Conservation (phyloP, 768 basidiomycete species). For the Coprinopsis cinerea region DNA sequence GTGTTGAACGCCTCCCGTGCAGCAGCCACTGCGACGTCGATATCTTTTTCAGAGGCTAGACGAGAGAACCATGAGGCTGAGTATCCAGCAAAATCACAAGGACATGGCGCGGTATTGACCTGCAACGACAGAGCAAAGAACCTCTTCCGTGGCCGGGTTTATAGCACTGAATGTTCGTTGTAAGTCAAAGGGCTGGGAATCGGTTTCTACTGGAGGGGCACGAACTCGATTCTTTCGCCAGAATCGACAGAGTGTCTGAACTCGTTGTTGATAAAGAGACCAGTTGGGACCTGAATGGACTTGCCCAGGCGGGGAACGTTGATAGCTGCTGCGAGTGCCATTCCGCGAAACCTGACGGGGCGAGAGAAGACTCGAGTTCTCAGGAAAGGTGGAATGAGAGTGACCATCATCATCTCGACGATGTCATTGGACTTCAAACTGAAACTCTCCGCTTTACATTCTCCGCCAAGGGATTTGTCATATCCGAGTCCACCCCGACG, state of each 20-base stretch:
- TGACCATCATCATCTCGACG: too few relatives aligned
- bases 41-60: constrained; percentile 64
- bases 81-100: background rate
- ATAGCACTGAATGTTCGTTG: constrained; percentile 40
- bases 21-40: constrained; percentile 78
- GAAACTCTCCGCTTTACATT: too few relatives aligned
- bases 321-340: constrained; percentile 40
- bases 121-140: constrained; percentile 62
- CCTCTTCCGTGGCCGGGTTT: constrained; percentile 78
- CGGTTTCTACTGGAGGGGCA: constrained; percentile 2
- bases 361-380: background rate
- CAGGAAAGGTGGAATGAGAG: too few relatives aligned
- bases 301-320: constrained; percentile 38
- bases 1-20: constrained; percentile 80
- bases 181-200: background rate
- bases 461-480: too few relatives aligned
- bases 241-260: constrained; percentile 77
- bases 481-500: too few relatives aligned
- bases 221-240: constrained; percentile 57
- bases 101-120: constrained; percentile 27
- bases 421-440: too few relatives aligned
- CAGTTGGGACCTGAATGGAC: constrained; percentile 63
- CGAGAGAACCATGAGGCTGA: background rate
- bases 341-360: constrained; percentile 23
- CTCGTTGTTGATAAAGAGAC: constrained; percentile 89